Evolutionary conservation across 2,329 filamentous ascomycete species (phyloP).

Genomic region (Cordyceps pruinosa): DNA sequence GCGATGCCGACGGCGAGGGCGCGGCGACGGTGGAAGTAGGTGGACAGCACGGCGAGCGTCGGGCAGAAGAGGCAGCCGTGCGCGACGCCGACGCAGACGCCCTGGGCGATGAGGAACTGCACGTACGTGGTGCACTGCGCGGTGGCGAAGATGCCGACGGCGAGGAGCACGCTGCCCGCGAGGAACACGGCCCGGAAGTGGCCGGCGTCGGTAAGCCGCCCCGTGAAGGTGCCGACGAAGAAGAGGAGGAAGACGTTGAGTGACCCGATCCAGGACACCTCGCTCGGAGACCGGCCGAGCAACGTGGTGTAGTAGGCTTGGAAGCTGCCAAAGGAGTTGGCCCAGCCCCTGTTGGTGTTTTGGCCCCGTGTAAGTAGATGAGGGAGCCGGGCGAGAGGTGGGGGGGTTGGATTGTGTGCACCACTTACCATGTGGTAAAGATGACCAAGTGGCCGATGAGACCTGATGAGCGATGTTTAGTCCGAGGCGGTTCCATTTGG

Average conservation of each 20-base stretch:
- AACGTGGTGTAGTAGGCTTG: constrained; percentile 43
- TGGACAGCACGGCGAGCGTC: constrained; percentile 56
- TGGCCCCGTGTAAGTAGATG: neutral
- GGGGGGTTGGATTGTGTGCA: too few relatives aligned
- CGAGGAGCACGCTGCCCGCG: constrained; percentile 34
- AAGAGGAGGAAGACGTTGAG: constrained; percentile 49
- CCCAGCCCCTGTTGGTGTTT: constrained; percentile 36
- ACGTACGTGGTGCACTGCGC: constrained; percentile 43
- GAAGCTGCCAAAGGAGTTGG: constrained; percentile 51
- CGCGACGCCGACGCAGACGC: constrained; percentile 50
- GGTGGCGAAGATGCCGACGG: constrained; percentile 43
- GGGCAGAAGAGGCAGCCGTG: constrained; percentile 60
- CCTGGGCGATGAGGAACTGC: constrained; percentile 51
- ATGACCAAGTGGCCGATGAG: constrained; percentile 35
- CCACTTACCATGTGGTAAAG: constrained; percentile 41
- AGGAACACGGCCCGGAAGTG: constrained; percentile 40
- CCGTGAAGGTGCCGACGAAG: constrained; percentile 47
- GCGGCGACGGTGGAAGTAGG: constrained; percentile 54
- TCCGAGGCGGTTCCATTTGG: neutral
- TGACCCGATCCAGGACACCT: constrained; percentile 47
- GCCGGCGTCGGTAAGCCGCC: constrained; percentile 47
- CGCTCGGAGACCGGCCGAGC: constrained; percentile 34
- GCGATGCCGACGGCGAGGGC: constrained; percentile 56
- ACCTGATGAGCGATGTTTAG: constrained; percentile 10
- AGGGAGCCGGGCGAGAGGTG: too few relatives aligned